phyloP scores from a whole-genome alignment of 495 filamentous ascomycete genomes.

The Penicillium arizonense region DNA sequence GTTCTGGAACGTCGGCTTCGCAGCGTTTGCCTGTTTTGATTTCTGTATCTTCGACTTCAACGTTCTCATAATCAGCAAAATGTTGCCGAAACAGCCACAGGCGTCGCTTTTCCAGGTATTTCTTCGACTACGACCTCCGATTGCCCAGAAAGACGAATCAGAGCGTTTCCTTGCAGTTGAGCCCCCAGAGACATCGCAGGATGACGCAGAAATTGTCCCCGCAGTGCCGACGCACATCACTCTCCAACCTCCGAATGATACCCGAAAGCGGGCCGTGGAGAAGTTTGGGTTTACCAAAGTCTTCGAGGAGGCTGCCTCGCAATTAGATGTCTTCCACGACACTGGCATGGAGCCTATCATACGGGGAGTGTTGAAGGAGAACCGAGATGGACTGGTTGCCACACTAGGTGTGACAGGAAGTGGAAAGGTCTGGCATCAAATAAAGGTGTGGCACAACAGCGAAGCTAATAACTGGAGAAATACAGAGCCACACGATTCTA shows the following conservation, averaged over 20 bases:
- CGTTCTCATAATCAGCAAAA: constrained; percentile 7
- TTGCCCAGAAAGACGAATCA: constrained; percentile 33
- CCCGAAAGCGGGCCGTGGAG: constrained; percentile 80
- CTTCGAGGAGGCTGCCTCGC: constrained; percentile 80
- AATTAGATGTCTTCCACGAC: constrained; percentile 85
- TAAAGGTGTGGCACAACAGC: not conserved
- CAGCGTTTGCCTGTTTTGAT: constrained; percentile 8
- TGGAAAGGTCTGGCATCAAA: constrained; percentile 68
- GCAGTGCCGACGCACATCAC: constrained; percentile 76
- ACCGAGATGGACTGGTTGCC: constrained; percentile 85
- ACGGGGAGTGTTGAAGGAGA: constrained; percentile 74
- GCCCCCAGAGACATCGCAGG: constrained; percentile 34
- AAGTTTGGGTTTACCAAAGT: constrained; percentile 93
- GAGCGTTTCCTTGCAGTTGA: constrained; percentile 84
- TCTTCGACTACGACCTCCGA: constrained; percentile 80
- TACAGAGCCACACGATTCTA: constrained; percentile 92
- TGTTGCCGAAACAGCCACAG: constrained; percentile 44
- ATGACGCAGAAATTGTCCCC: constrained; percentile 32
- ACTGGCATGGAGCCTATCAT: constrained; percentile 73
- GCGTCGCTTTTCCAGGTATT: constrained; percentile 86
- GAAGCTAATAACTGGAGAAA: constrained; percentile 17
- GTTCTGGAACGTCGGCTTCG: constrained; percentile 3
- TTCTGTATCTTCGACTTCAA: constrained; percentile 12
- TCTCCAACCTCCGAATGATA: constrained; percentile 76
- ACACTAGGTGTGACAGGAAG: constrained; percentile 94